Percentiles rank a stretch among this genome's conserved stretches.
Evolutionary conservation across 2,329 filamentous ascomycete genomes (phyloP).

Genomic region (Fusarium globosum): DNA sequence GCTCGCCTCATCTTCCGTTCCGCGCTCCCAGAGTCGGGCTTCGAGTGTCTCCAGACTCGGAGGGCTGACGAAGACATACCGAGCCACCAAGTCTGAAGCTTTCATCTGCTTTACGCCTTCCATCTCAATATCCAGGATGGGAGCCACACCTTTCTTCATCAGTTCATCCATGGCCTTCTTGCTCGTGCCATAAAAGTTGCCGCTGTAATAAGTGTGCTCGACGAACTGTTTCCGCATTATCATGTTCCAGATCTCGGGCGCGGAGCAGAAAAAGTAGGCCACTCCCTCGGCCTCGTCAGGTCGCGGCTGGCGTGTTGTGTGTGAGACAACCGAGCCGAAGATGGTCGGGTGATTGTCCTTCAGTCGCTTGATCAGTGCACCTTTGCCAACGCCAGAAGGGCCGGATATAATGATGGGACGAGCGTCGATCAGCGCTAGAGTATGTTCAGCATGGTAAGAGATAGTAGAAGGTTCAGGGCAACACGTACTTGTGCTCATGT

Average conservation of each 20-base stretch:
- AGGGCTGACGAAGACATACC: neutral
- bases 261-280: neutral
- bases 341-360: neutral
- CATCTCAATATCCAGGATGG: neutral
- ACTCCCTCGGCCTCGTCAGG: neutral
- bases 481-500: neutral
- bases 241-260: neutral
- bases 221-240: neutral
- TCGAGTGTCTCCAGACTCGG: neutral
- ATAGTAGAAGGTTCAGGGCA: accelerated
- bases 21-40: accelerated
- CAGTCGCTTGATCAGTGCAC: neutral
- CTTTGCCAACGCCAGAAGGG: neutral
- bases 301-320: neutral
- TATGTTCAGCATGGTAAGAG: accelerated
- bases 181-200: neutral
- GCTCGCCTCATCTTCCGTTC: neutral
- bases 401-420: neutral
- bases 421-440: neutral
- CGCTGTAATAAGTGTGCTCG: neutral
- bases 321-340: neutral
- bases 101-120: neutral
- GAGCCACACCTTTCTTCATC: accelerated
- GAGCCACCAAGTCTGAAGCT: neutral
- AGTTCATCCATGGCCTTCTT: neutral